A percentile compares a stretch with the other conserved stretches of the same genome.
These are phyloP conservation scores for Amanita molliuscula DNA, from an alignment of 768 basidiomycete species.

Conservation along the genomic window DNA sequence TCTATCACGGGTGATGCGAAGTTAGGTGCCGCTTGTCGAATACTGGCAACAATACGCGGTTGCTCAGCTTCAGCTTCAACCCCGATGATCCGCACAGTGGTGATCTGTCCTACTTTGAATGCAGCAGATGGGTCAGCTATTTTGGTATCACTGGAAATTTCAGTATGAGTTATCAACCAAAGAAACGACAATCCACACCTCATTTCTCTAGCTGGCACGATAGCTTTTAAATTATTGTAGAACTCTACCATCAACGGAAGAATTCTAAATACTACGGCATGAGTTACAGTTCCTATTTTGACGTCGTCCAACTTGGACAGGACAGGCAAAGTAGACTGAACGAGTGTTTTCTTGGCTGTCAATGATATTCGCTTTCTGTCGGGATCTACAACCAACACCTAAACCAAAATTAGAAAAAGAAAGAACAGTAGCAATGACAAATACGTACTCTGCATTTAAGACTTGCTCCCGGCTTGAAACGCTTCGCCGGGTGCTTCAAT, in stretches of 20 bases:
- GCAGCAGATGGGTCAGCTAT: conserved; percentile 44
- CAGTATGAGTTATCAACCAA: neutral
- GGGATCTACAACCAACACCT: conserved; percentile 80
- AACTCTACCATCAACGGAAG: conserved; percentile 80
- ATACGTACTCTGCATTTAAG: conserved; percentile 78
- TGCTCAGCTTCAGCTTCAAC: conserved; percentile 46
- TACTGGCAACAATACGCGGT: conserved; percentile 69
- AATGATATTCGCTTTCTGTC: conserved; percentile 73
- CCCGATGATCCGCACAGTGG: conserved; percentile 72
- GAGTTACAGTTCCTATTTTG: conserved; percentile 57
- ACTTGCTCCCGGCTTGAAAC: conserved; percentile 72
- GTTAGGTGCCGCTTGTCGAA: conserved; percentile 62
- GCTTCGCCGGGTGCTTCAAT: conserved; percentile 88
- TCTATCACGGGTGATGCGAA: conserved; percentile 37
- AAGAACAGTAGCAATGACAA: conserved; percentile 4
- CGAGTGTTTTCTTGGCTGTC: conserved; percentile 84
- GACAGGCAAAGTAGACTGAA: conserved; percentile 72
- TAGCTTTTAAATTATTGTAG: conserved; percentile 79
- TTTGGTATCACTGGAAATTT: conserved; percentile 48
- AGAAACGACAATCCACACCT: conserved; percentile 38
- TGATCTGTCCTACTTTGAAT: conserved; percentile 73
- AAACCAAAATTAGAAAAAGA: neutral
- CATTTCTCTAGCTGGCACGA: conserved; percentile 72
- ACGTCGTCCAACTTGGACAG: conserved; percentile 58
- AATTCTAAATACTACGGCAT: conserved; percentile 81